Evolutionary conservation across 1,139 yeast genomes (phyloP), one percentile per base, ranked within the genome.

Genomic region (Suhomyces terraborum): DNA sequence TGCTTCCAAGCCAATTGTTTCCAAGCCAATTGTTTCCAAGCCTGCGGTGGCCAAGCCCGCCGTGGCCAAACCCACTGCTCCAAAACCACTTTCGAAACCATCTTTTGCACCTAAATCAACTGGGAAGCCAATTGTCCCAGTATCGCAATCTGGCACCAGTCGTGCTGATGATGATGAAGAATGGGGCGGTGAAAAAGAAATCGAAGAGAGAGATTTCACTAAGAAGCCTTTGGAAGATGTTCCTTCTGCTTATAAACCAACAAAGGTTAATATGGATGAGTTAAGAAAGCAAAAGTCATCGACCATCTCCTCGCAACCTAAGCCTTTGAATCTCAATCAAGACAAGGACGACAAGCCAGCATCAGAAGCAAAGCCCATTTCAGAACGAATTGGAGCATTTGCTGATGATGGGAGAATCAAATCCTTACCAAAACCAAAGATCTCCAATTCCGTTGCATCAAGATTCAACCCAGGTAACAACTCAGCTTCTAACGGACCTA

Each of bases 231-330:
- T 85, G 53, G 80, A 75, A 69, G 56, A 65, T 40, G 67, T 79
- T 18, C 80, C 84, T 22, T 71, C 87, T 9, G 81, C 88, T n/a
- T 84, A 84, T 61, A 77, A 76, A 54, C 88, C 94, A 29, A 77
- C 86, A 21, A 73, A 71, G 51, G 77, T 73, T 25, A 56, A 73
- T 46, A 72, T 73, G 47, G 66, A 56, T 10, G 68, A 64, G 41
- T 69, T 73, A 55, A 66, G 78, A 55, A 67, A 65, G 37, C 74
- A 69, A 45, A 73, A 73, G 45, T 67, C 78, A 4, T 77, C 73
- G 50, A 71, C 80, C 6, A 66, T 65, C 36, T 70, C 79, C 13
- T 73, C 75, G 26, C 59, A 58, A 29, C 73, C 76, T 26, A 67
- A 59, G 46, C 55, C 66, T 17, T 35, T 42, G 47, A 33, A 48